Evolutionary conservation across 1,139 yeast species (phyloP), one percentile per base, ranked within the genome.

Genomic region (Blastobotrys serpentis): DNA sequence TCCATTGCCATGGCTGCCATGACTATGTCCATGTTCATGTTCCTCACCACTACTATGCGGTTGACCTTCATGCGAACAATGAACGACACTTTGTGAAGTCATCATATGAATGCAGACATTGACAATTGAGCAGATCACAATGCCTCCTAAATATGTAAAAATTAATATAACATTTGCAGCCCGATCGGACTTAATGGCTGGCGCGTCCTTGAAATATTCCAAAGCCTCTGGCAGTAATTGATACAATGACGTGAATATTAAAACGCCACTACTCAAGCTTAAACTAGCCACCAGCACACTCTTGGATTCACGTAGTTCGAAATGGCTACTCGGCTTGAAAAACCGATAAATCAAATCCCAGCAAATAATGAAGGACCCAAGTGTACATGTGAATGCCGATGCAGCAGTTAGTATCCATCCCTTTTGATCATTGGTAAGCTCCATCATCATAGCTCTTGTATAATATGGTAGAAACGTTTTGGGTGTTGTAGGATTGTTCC

Each of bases 21-120:
- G 26, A 18, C 39, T 43, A 22, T 56, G 56, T 16, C 44, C 48
- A 41, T 60, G 59, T 34, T 48, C 43, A 41, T 63, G 59, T 19
- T 42, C 50, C 42, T 63, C 57, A 17, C 44, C 37, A 32, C 57
- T 36, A 17, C 22, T 36, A 19, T 36, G 40, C 11, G 40, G 40
- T 5, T 19, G 26, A 3, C 40, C 40, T 13, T 59, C 74, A 59
- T 89, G 96, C 14, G 80, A 83, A 65, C 97, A 89, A 62, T 89
- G 96, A 0, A 90, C 87, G 23, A 90, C 78, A 25, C 94, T 83
- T 60, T 86, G 87, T 50, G 92, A 80, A 1, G 97, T 87, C 48
- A 83, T 65, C 38, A 80, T 66, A 64, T 90, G 96, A 13, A 90
- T 79, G 0, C 83, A 41, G 21, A 73, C 66, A 63, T 89, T 89